Conservation (phyloP, 441 rosid genomes). For the Pelargonium citronellum region DNA sequence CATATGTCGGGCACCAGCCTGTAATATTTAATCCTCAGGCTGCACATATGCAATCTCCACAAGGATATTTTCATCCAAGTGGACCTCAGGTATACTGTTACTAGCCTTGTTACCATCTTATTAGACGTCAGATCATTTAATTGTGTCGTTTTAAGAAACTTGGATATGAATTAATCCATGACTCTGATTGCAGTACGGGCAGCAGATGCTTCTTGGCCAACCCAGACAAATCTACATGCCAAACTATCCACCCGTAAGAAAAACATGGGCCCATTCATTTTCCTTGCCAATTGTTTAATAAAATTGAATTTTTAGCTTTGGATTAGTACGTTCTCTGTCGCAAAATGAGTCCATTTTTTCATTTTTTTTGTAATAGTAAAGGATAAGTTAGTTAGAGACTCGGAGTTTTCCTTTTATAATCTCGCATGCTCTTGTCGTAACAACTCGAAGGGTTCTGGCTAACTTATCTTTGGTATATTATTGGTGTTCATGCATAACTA, state of each 20-base stretch:
- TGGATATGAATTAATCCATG: background rate
- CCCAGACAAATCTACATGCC: background rate
- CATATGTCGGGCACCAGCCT: background rate
- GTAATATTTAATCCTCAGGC: background rate
- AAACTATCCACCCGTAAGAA: background rate
- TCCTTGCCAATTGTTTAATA: no score
- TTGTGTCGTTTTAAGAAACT: no score
- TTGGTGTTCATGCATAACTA: no score
- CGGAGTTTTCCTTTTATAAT: no score
- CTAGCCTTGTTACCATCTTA: background rate
- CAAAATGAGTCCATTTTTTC: no score
- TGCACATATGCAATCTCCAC: background rate
- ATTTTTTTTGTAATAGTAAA: no score
- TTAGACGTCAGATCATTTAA: background rate
- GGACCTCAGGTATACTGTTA: background rate
- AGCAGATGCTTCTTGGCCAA: conserved; percentile 7
- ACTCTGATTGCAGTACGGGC: background rate
- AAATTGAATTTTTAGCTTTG: no score
- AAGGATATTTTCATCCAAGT: conserved; percentile 2
- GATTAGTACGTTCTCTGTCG: no score
- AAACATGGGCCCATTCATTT: background rate
- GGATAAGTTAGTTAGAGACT: no score
- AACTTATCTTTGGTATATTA: no score
- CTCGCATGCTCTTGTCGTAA: no score
- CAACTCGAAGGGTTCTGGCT: no score